Conservation (phyloP, 2,329 filamentous ascomycete species). For the Hypoxylon rubiginosum region DNA sequence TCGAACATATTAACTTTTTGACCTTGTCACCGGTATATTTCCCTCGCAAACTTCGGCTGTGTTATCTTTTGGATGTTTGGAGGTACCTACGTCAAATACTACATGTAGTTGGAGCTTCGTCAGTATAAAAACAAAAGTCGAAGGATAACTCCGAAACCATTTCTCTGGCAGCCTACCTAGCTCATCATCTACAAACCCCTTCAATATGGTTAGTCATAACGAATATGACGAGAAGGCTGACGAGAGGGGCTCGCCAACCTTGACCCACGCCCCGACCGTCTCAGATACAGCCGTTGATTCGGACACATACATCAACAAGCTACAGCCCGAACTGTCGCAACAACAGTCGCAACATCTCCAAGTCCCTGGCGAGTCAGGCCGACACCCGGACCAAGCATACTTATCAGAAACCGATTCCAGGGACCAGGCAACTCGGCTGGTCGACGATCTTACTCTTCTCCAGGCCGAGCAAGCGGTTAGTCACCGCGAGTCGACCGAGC, state of each 20-base stretch:
- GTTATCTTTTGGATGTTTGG: background rate
- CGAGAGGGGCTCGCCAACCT: slow-evolving; percentile 45
- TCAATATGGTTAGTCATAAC: slow-evolving; percentile 30
- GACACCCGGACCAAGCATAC: slow-evolving; percentile 31
- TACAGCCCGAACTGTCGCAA: slow-evolving; percentile 25
- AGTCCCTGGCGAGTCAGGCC: slow-evolving; percentile 38
- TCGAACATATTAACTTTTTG: background rate
- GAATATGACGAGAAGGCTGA: slow-evolving; percentile 44
- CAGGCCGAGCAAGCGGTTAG: slow-evolving; percentile 51
- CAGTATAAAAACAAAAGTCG: background rate
- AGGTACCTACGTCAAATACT: background rate
- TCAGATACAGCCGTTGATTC: slow-evolving; percentile 41
- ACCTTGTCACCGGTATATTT: background rate
- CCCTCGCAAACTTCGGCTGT: background rate
- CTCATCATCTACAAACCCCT: background rate
- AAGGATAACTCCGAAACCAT: background rate
- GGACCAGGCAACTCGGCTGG: slow-evolving; percentile 48
- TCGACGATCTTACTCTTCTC: slow-evolving; percentile 51
- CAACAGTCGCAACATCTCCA: slow-evolving; percentile 41
- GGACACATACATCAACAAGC: slow-evolving; percentile 33
- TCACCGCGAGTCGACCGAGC: slow-evolving; percentile 41
- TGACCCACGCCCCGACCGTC: slow-evolving; percentile 43
- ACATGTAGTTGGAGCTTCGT: background rate
- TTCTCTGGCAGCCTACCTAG: background rate
- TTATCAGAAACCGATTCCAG: slow-evolving; percentile 46